These are phyloP conservation scores for Pestalotiopsis sp. DNA, from an alignment of 2,329 filamentous ascomycete genomes.

Conservation along the genomic window DNA sequence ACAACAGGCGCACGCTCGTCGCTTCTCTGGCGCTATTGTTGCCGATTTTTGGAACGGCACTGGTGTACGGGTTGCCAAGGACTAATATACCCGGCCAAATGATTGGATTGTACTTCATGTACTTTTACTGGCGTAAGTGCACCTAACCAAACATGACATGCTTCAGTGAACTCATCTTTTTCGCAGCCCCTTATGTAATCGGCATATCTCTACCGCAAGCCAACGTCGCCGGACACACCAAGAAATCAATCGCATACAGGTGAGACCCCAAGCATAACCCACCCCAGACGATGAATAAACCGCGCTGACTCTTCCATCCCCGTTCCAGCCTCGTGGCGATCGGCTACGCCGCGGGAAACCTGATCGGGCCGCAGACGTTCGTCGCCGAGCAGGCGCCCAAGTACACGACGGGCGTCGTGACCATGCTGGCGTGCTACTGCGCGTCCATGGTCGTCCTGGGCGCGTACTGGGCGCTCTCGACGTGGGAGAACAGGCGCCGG, in stretches of 20 bases:
- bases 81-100: constrained; percentile 39
- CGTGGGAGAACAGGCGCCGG: constrained; percentile 25
- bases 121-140: constrained; percentile 38
- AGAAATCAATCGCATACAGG: constrained; percentile 39
- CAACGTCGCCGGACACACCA: constrained; percentile 35
- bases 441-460: constrained; percentile 32
- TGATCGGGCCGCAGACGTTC: constrained; percentile 45
- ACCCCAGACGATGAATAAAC: not conserved
- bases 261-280: not conserved
- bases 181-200: constrained; percentile 28
- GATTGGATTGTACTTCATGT: constrained; percentile 41
- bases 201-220: constrained; percentile 28
- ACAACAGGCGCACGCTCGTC: constrained; percentile 22
- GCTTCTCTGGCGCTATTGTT: constrained; percentile 22
- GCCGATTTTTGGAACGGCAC: constrained; percentile 24
- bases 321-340: constrained; percentile 35
- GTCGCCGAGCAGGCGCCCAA: constrained; percentile 38
- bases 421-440: constrained; percentile 38
- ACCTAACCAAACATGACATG: not conserved
- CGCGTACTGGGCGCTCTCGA: constrained; percentile 32
- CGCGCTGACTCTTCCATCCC: not conserved
- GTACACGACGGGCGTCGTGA: constrained; percentile 38
- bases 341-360: constrained; percentile 41
- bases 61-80: constrained; percentile 23
- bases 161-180: not conserved